Conservation (phyloP, 1,284 basidiomycete species). For the Papiliotrema terrestris region DNA sequence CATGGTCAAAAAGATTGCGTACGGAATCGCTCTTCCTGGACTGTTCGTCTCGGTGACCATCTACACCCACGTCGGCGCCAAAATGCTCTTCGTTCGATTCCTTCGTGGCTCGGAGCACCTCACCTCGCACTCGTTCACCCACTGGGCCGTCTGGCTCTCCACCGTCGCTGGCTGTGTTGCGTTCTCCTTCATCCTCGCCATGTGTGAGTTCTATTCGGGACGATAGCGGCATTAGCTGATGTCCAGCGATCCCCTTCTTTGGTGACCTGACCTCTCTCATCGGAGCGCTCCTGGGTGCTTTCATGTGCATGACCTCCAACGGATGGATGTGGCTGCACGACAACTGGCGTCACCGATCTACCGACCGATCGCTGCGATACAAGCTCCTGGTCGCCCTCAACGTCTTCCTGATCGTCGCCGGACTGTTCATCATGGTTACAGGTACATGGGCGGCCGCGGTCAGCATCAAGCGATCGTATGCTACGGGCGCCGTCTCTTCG, state of each 20-base stretch:
- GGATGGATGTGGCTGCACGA: slow-evolving; percentile 34
- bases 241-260: slow-evolving; percentile 21
- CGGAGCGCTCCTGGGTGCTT: slow-evolving; percentile 23
- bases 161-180: slow-evolving; percentile 6
- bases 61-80: slow-evolving; percentile 34
- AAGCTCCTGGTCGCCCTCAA: slow-evolving; percentile 19
- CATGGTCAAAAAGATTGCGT: slow-evolving; percentile 39
- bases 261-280: slow-evolving; percentile 22
- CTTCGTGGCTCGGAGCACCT: slow-evolving; percentile 59
- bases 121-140: slow-evolving; percentile 57
- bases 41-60: slow-evolving; percentile 34
- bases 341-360: slow-evolving; percentile 15
- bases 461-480: slow-evolving; percentile 13
- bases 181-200: slow-evolving; percentile 17
- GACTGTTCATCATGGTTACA: slow-evolving; percentile 27
- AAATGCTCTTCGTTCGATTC: slow-evolving; percentile 58
- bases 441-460: slow-evolving; percentile 33
- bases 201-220: background rate
- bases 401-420: slow-evolving; percentile 23
- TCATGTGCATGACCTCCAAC: slow-evolving; percentile 11
- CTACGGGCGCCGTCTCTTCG: slow-evolving; percentile 5
- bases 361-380: slow-evolving; percentile 11
- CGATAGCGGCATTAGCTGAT: background rate
- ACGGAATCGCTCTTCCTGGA: slow-evolving; percentile 41
- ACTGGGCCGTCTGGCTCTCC: slow-evolving; percentile 57